Evolutionary conservation across 2,329 filamentous ascomycete genomes (phyloP).

Genomic region (Trichocomaceae sp.): DNA sequence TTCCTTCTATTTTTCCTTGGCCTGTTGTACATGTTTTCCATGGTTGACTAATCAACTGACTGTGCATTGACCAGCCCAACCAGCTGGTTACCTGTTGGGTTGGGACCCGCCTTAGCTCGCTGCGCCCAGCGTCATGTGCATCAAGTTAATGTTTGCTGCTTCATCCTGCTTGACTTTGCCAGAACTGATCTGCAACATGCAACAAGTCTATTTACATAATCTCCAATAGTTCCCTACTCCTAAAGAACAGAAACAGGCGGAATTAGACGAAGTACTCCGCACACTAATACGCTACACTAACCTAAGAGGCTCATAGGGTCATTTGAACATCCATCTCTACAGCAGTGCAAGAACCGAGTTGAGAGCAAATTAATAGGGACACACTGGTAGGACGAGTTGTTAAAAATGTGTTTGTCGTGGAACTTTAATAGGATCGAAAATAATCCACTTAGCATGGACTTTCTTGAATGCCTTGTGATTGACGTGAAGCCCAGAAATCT

Average conservation of each 20-base stretch:
- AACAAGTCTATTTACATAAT: conserved; percentile 4
- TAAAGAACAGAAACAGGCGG: not conserved
- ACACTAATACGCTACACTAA: not conserved
- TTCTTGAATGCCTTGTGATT: not conserved
- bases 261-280: not conserved
- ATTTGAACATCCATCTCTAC: not conserved
- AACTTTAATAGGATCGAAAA: not conserved
- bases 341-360: not conserved
- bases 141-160: not conserved
- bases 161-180: not conserved
- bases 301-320: not conserved
- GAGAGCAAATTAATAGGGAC: not conserved
- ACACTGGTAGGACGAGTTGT: not conserved
- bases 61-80: conserved; percentile 3
- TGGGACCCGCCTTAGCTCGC: conserved; percentile 1
- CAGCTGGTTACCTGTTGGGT: not conserved
- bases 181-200: not conserved
- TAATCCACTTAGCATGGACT: not conserved
- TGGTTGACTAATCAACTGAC: conserved; percentile 2
- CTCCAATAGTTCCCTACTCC: not conserved
- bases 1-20: not conserved
- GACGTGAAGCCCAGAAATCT: not conserved
- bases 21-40: not conserved
- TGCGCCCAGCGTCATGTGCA: not conserved
- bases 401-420: not conserved